Evolutionary conservation across 2,329 filamentous ascomycete species (phyloP).

Genomic region (Fusarium sp.): DNA sequence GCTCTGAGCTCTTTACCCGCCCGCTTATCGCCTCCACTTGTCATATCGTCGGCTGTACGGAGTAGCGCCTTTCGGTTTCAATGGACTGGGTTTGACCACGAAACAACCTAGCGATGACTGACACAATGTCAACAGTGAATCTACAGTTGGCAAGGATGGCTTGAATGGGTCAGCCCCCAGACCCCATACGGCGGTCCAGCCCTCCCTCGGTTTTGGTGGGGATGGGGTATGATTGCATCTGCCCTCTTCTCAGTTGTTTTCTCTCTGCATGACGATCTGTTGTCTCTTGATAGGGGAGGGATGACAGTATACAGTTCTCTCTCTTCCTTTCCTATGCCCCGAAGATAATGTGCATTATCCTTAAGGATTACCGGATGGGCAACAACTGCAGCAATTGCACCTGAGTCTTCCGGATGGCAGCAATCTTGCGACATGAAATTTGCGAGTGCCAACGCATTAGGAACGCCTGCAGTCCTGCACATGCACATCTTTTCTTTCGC

Average conservation of each 20-base stretch:
- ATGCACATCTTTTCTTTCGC: conserved; percentile 19
- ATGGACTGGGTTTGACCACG: conserved; percentile 15
- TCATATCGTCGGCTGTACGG: conserved; percentile 17
- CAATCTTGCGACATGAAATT: conserved; percentile 33
- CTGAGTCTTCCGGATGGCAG: conserved; percentile 8
- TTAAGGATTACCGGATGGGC: conserved; percentile 1
- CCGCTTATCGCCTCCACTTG: conserved; percentile 19
- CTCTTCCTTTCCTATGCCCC: not conserved
- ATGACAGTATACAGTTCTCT: conserved; percentile 2
- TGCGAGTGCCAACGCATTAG: conserved; percentile 28
- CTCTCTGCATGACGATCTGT: conserved; percentile 17
- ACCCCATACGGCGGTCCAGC: conserved; percentile 28
- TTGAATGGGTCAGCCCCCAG: conserved; percentile 19
- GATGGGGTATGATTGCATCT: conserved; percentile 32
- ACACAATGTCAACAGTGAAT: conserved; percentile 6
- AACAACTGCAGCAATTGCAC: conserved; percentile 3
- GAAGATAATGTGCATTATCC: not conserved
- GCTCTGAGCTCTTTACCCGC: not conserved
- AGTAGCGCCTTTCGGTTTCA: conserved; percentile 5
- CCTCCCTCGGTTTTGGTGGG: conserved; percentile 15
- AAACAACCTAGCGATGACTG: not conserved
- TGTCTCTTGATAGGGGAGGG: conserved; percentile 14
- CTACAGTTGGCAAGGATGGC: conserved; percentile 29
- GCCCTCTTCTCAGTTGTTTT: conserved; percentile 5
- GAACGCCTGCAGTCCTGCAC: not conserved